Base-by-base conservation (phyloP, 306 rosid species). In the Prinsepia uniflora region DNA sequence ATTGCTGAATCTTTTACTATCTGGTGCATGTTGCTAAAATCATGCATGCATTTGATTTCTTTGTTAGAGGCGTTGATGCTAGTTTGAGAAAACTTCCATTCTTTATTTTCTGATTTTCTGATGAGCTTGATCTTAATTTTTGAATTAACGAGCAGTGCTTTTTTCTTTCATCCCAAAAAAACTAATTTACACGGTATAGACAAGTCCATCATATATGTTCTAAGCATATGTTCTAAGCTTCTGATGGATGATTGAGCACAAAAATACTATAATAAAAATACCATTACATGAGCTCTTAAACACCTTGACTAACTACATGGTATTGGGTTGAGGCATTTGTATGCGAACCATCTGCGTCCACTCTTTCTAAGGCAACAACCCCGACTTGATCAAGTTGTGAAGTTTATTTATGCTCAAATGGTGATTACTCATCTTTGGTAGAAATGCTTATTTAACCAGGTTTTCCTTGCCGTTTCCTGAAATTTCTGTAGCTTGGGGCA, bases 291-390 rank as follows among this genome's bases (percentile, higher is more conserved):
- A 22, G 7, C n/a, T 53, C 11, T 24, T 19, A 63, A 41, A 76
- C 44, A 30, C 39, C 65, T 43, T 54, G 76, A 71, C 41, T 62
- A 71, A 20, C 43, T 54, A 7, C 55, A 65, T n/a, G n/a, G n/a
- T n/a, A n/a, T n/a, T n/a, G 90, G 90, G 52, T 86, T 86, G 18
- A 75, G 12, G 24, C 76, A 77, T 68, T 58, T 84, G 75, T 86
- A 84, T 72, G 72, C 41, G 69, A 81, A 46, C 74, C 80, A 76
- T 73, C 36, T 86, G 81, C 83, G 88, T 59, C 90, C 90, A 8
- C 79, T 86, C 69, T 72, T 86, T 19, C 72, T 62, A 72, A 83
- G 71, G 80, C 90, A 81, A 77, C 88, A 83, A 72, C 86, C 69
- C 39, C 80, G 75, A 77, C 57, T 86, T 69, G 88, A 86, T 81